phyloP scores from a whole-genome alignment of 78 protist species.

The Trichosphaerium sp. region DNA sequence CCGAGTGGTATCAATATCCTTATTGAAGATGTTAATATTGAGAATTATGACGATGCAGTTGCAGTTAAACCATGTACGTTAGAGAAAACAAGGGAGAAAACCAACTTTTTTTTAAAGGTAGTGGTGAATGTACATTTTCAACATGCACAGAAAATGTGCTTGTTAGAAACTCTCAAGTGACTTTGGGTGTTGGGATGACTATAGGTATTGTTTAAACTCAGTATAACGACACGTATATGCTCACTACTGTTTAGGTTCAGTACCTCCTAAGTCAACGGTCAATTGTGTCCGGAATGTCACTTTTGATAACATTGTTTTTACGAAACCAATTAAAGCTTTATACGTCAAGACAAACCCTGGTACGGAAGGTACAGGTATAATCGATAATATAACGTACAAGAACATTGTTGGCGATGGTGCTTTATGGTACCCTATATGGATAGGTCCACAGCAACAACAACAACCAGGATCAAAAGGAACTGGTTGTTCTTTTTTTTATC shows the following conservation, averaged over 20 bases:
- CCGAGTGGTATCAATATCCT: neutral
- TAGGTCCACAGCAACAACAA: slow-evolving; percentile 13
- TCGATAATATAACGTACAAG: neutral
- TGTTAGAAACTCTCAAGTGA: neutral
- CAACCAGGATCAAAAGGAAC: too few species aligned
- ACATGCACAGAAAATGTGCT: neutral
- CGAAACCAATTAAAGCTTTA: neutral
- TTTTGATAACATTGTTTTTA: neutral
- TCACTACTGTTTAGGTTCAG: too few species aligned
- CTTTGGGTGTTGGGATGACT: slow-evolving; percentile 3
- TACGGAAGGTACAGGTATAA: neutral
- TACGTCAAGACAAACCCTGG: slow-evolving; percentile 17
- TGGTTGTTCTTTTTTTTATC: neutral
- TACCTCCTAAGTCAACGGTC: neutral
- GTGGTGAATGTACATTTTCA: neutral
- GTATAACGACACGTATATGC: too few species aligned
- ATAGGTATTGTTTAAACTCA: too few species aligned
- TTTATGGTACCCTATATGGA: neutral
- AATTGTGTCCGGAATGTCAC: slow-evolving; percentile 3
- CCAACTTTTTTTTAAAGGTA: too few species aligned
- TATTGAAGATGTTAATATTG: neutral
- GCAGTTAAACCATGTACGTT: slow-evolving; percentile 18
- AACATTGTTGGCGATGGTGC: neutral
- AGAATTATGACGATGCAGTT: slow-evolving; percentile 3
- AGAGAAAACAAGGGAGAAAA: too few species aligned